Conservation (phyloP, 192 early-diverging fungal species). For the Backusella sp. region DNA sequence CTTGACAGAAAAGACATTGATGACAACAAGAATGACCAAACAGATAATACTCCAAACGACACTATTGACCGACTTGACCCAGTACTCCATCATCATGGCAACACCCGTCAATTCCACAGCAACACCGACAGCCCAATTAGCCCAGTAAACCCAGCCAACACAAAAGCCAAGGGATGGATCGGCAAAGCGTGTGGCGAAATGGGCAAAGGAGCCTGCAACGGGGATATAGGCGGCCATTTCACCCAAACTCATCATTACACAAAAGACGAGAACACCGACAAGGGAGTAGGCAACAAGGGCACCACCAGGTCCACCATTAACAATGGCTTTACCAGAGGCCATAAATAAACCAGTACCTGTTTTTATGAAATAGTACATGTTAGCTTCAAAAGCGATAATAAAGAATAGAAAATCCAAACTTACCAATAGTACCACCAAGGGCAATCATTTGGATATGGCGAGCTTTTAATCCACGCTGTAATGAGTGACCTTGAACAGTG, state of each 20-base stretch:
- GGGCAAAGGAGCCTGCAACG: conserved; percentile 76
- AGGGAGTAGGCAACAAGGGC: conserved; percentile 63
- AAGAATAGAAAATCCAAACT: background rate
- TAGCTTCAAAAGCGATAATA: background rate
- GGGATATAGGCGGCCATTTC: conserved; percentile 81
- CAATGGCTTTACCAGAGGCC: conserved; percentile 64
- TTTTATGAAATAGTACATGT: background rate
- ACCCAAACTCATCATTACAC: conserved; percentile 69
- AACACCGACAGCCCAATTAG: conserved; percentile 67
- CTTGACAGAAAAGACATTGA: conserved; percentile 65
- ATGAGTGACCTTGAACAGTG: background rate
- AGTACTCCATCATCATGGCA: conserved; percentile 69
- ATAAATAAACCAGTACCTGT: conserved; percentile 73
- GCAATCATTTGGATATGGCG: conserved; percentile 38
- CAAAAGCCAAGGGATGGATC: conserved; percentile 64
- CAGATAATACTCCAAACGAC: conserved; percentile 41
- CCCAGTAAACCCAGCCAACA: conserved; percentile 30
- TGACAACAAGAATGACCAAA: conserved; percentile 53
- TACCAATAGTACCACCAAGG: conserved; percentile 27
- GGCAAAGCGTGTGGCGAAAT: conserved; percentile 75
- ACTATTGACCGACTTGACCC: conserved; percentile 24
- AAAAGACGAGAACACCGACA: conserved; percentile 62
- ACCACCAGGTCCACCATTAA: conserved; percentile 68
- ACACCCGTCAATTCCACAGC: conserved; percentile 73
- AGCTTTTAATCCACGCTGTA: conserved; percentile 24